Conservation (phyloP, 2,329 filamentous ascomycete species). For the Didymella glomerata region DNA sequence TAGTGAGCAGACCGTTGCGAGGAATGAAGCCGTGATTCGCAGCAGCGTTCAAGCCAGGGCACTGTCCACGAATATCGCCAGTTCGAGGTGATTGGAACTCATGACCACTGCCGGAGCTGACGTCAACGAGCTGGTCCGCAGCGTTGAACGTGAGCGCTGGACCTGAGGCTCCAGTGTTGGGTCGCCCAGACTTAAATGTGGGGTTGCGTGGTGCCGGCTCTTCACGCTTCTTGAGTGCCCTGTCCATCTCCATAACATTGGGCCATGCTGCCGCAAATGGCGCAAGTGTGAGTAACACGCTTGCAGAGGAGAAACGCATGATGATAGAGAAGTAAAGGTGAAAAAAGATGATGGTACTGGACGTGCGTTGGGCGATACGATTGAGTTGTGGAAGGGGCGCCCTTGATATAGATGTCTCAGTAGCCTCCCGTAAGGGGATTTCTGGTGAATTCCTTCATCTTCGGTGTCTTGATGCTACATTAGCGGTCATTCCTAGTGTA, state of each 20-base stretch:
- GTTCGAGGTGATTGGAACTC: conserved; percentile 15
- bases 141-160: conserved; percentile 18
- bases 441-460: not conserved
- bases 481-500: not conserved
- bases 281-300: conserved; percentile 15
- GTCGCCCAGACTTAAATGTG: conserved; percentile 20
- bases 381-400: not conserved
- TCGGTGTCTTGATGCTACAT: not conserved
- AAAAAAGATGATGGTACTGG: not conserved
- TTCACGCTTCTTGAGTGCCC: conserved; percentile 20
- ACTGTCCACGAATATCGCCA: conserved; percentile 37
- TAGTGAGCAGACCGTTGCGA: conserved; percentile 36
- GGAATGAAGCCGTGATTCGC: conserved; percentile 48
- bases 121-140: conserved; percentile 22
- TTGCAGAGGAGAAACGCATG: conserved; percentile 10
- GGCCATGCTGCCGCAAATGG: conserved; percentile 24
- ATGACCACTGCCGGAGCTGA: conserved; percentile 19
- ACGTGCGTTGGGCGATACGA: not conserved
- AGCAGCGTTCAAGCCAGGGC: conserved; percentile 43
- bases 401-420: conserved; percentile 5
- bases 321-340: not conserved
- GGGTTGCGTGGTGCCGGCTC: conserved; percentile 23
- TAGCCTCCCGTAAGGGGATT: not conserved
- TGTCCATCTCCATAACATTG: conserved; percentile 27
- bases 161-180: conserved; percentile 20